Percentiles rank a stretch among this genome's conserved stretches.
Conservation (phyloP, 176 grass and related monocot species). For the Oryza meyeriana region DNA sequence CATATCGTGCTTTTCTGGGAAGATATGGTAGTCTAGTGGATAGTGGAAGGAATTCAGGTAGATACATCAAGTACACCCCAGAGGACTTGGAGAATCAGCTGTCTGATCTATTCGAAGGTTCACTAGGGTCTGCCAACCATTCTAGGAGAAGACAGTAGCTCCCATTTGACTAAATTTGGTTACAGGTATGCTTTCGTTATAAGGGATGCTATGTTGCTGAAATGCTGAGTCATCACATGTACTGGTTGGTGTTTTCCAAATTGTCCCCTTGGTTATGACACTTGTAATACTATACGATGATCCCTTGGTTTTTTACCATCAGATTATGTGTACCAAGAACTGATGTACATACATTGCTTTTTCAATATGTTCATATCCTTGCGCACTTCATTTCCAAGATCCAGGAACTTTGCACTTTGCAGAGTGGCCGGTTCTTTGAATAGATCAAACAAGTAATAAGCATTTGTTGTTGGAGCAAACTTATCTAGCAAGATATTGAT, state of each 20-base stretch:
- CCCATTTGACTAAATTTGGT: constrained; percentile 29
- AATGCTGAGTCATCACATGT: constrained; percentile 15
- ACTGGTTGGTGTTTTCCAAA: background rate
- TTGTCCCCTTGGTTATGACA: constrained; percentile 25
- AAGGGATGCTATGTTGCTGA: constrained; percentile 31
- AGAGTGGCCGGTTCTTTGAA: background rate
- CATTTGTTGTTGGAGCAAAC: background rate
- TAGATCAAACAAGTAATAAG: background rate
- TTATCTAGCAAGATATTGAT: background rate
- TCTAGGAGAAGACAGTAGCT: constrained; percentile 57
- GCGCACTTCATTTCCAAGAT: constrained; percentile 8
- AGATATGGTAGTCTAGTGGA: constrained; percentile 77
- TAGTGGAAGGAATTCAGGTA: constrained; percentile 61
- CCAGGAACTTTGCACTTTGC: background rate
- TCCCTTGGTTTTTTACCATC: constrained; percentile 26
- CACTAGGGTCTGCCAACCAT: constrained; percentile 57
- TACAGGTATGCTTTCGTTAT: constrained; percentile 42
- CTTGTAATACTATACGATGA: constrained; percentile 33
- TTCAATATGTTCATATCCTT: constrained; percentile 26
- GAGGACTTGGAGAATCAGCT: constrained; percentile 89
- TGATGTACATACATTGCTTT: constrained; percentile 40
- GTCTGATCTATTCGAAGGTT: constrained; percentile 84
- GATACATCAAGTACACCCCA: constrained; percentile 75
- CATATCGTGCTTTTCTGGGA: constrained; percentile 91
- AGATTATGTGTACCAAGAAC: constrained; percentile 30